Base-by-base conservation (phyloP, 257 asterid genomes). In the Solanum sejunctum region DNA sequence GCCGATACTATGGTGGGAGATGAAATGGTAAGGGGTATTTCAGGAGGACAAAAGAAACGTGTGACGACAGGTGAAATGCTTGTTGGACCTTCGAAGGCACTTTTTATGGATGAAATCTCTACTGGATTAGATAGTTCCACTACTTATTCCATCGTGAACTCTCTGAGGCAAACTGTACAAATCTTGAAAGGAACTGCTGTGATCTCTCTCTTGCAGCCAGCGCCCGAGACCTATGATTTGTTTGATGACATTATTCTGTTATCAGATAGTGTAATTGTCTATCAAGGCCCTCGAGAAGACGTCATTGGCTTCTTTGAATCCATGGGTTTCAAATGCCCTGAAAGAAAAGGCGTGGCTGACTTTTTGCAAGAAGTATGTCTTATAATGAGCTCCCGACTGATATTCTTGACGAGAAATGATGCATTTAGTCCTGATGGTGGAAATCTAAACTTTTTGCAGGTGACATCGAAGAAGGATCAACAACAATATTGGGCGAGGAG, bases 391-490 rank as follows among this genome's bases (percentile, higher is more conserved):
- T 23, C 51, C 43, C 32, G 4, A 39, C 12, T 10, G 16, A 45
- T 21, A 63, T 49, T 28, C 10, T 23, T 26, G 85, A 52, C 10
- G 3, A 32, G 17, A 47, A 49, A 8, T 49, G 47, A 21, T 82
- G 61, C n/a, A 66, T 26, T 28, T 39, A 28, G 45, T 20, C 39
- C 47, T n/a, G n/a, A 58, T 64, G 17, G 45, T 16, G 49, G 1
- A 71, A n/a, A 71, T 77, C 26, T 77, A 0, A 49, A 51, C 21
- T 26, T 77, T 0, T 51, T 85, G 80, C 86, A 93, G 97, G 94
- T 93, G 63, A 93, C 97, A 1, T 93, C 97, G 15, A 91, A 88
- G 92, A 93, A 93, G 86, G 97, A 93, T 60, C 97, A 93, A 58
- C 79, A 86, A 64, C 97, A 93, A 77, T 93, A 93, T 84, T 93